These are phyloP conservation scores for Saccharomycopsis sp. DNA, from an alignment of 805 yeast species.

Conservation along the genomic window DNA sequence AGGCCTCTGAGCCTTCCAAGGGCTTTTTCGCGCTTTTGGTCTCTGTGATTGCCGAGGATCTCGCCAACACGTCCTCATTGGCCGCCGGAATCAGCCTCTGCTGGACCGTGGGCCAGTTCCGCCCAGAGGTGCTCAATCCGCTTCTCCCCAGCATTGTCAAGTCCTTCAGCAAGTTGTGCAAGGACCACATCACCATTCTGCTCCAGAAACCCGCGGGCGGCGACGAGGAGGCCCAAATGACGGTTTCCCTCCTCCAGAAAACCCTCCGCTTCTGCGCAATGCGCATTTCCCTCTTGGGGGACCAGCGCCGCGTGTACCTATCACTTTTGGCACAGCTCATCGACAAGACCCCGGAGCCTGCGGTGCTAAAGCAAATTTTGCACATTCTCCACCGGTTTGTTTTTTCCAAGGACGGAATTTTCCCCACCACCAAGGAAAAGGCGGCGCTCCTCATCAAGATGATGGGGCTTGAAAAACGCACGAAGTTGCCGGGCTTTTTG, in stretches of 20 bases:
- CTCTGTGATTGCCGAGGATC: constrained; percentile 71
- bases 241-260: constrained; percentile 68
- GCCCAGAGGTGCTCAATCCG: constrained; percentile 69
- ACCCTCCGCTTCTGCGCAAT: constrained; percentile 69
- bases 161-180: constrained; percentile 81
- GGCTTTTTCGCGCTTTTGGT: constrained; percentile 55
- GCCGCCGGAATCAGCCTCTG: constrained; percentile 82
- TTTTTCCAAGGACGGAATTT: constrained; percentile 60
- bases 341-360: constrained; percentile 78
- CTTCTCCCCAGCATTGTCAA: constrained; percentile 73
- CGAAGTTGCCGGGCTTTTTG: constrained; percentile 38
- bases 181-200: constrained; percentile 68
- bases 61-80: constrained; percentile 52
- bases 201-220: constrained; percentile 33
- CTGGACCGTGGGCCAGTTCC: constrained; percentile 76
- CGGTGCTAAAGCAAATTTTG: constrained; percentile 66
- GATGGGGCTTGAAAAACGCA: constrained; percentile 86
- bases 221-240: constrained; percentile 67
- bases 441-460: constrained; percentile 93
- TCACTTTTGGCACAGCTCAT: constrained; percentile 83
- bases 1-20: constrained; percentile 45
- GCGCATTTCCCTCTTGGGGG: constrained; percentile 84
- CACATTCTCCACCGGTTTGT: constrained; percentile 83
- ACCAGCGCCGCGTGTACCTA: constrained; percentile 83
- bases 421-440: constrained; percentile 94